phyloP scores from a whole-genome alignment of 495 filamentous ascomycete genomes.

The Chaetomium tenue region DNA sequence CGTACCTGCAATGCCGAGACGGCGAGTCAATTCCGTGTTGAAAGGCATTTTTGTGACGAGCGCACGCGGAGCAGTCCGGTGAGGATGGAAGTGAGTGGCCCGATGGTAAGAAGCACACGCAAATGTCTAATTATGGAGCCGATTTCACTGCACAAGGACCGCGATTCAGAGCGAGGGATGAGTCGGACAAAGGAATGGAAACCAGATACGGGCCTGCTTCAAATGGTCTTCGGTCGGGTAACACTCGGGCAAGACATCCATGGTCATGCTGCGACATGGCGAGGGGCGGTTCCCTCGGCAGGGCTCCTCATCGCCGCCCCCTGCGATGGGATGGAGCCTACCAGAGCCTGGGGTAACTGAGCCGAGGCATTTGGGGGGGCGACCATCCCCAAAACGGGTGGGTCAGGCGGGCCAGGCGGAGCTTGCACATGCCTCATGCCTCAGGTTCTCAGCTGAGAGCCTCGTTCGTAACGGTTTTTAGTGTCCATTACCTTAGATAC shows the following conservation, averaged over 20 bases:
- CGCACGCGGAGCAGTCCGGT: not conserved
- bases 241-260: constrained; percentile 5
- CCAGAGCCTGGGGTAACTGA: not conserved
- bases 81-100: not conserved
- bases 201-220: not conserved
- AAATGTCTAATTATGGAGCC: not conserved
- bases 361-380: constrained; percentile 12
- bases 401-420: constrained; percentile 8
- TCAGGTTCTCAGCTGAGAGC: not conserved
- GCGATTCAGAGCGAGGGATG: constrained; percentile 4
- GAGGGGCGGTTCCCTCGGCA: not conserved
- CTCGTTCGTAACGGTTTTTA: too few relatives aligned
- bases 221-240: not conserved
- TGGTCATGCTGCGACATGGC: constrained; percentile 12
- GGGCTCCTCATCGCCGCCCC: not conserved
- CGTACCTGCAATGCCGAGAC: constrained; percentile 80
- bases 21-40: constrained; percentile 83
- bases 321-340: not conserved
- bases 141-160: not conserved
- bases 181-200: constrained; percentile 15
- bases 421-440: not conserved
- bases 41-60: constrained; percentile 68
- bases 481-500: too few relatives aligned
- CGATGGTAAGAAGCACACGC: not conserved
- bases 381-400: constrained; percentile 1